Conservation (phyloP, 257 asterid genomes). For the Fraxinus pennsylvanica region DNA sequence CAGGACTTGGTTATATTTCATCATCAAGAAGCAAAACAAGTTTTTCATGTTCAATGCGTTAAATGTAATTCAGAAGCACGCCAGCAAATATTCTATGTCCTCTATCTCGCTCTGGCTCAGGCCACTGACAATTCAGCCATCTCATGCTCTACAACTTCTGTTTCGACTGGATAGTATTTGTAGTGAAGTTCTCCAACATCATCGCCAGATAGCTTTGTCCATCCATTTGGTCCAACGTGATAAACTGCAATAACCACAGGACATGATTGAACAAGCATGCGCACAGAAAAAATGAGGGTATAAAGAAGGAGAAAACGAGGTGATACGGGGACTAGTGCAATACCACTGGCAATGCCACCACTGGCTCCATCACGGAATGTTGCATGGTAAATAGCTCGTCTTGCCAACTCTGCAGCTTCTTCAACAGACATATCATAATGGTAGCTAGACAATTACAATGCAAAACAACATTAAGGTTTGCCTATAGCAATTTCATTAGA, state of each 20-base stretch:
- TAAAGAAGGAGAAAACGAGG: not conserved
- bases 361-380: conserved; percentile 94
- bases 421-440: conserved; percentile 71
- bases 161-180: conserved; percentile 68
- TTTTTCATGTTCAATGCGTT: conserved; percentile 4
- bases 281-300: not conserved
- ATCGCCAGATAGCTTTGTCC: conserved; percentile 88
- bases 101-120: conserved; percentile 28
- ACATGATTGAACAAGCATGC: conserved; percentile 16
- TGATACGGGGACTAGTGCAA: conserved; percentile 10
- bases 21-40: conserved; percentile 3
- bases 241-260: conserved; percentile 49
- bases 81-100: conserved; percentile 16
- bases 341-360: conserved; percentile 90
- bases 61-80: conserved; percentile 13
- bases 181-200: conserved; percentile 96
- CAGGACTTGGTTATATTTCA: no score
- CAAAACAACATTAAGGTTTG: not conserved
- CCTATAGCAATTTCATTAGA: not conserved
- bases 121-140: conserved; percentile 63
- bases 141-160: conserved; percentile 71
- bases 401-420: conserved; percentile 87
- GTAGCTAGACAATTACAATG: conserved; percentile 40
- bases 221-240: conserved; percentile 85
- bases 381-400: conserved; percentile 85